These are phyloP conservation scores for Fragaria vesca DNA, from an alignment of 306 rosid species.

Conservation along the genomic window DNA sequence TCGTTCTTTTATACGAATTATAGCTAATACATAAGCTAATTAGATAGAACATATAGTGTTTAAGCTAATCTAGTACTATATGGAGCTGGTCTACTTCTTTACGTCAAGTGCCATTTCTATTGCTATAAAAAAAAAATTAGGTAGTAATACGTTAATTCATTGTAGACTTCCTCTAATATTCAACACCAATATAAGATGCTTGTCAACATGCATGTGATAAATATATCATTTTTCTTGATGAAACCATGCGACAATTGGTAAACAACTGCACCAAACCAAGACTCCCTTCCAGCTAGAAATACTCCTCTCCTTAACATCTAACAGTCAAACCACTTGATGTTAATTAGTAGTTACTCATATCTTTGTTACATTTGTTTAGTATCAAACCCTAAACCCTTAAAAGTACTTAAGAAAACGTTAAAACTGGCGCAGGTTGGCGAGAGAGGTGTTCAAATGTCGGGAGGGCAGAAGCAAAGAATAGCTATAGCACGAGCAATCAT, in stretches of 20 bases:
- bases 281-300: not conserved
- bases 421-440: conserved; percentile 65
- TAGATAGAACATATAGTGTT: too few species aligned
- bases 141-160: too few species aligned
- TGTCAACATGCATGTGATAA: not conserved
- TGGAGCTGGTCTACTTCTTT: not conserved
- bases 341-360: not conserved
- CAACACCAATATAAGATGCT: not conserved
- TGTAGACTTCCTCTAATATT: too few species aligned
- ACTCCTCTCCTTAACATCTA: not conserved
- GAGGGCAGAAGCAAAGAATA: conserved; percentile 92
- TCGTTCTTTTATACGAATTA: too few species aligned
- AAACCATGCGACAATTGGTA: not conserved
- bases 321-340: not conserved
- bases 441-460: conserved; percentile 89
- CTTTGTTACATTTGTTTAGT: not conserved
- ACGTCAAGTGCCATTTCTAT: not conserved
- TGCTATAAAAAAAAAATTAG: too few species aligned
- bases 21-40: too few species aligned
- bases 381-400: not conserved
- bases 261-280: not conserved
- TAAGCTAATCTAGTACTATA: too few species aligned
- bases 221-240: not conserved
- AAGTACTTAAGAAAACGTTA: not conserved
- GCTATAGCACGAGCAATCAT: conserved; percentile 85